Base-by-base conservation (phyloP, 768 basidiomycete genomes). In the Pleurotus cornucopiae region DNA sequence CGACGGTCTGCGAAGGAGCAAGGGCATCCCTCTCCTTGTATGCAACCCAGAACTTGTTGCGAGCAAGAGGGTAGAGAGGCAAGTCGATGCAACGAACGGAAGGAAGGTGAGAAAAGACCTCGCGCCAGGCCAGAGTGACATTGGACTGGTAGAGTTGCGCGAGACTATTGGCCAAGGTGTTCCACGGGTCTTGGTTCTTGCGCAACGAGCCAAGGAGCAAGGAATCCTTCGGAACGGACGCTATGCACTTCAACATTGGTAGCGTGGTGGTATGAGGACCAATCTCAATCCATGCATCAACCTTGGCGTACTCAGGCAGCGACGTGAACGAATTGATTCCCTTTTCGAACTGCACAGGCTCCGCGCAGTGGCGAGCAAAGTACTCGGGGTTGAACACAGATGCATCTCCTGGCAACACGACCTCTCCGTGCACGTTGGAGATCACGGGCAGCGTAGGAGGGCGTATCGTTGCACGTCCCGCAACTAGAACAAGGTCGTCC, bases 1-100 rank as follows among this genome's bases (percentile, higher is more conserved):
- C 16, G 11, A 6, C 11, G 1, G 38, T 14, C 25, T 0, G 47
- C 6, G 39, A 51, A 11, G 30, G 30, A 57, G 9, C 0, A n/a
- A 4, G 21, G 6, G 3, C 34, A 5, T 38, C 30, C 48, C 59
- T 34, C 23, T 78, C 77, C 37, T 67, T 60, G 63, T 71, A 85
- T 0, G 69, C 65, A 2, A 84, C 75, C 85, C 84, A 88, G 64
- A 83, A 88, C 20, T 71, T 76, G 2, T 74, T 71, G 46, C 69
- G 70, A 7, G 76, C 70, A 60, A 88, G 86, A 1, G 86, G 85
- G 65, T 89, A 90, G 3, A 76, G 69, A 0, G 88, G 88, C 9
- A 89, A 67, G 57, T 76, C 76, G n/a, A 78, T 61, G 58, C 80
- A 80, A 2, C 69, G 66, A 6, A 69, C 66, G 6, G 71, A 55